Conservation (phyloP, 345 rosid species). For the Eucalyptus microcorys region DNA sequence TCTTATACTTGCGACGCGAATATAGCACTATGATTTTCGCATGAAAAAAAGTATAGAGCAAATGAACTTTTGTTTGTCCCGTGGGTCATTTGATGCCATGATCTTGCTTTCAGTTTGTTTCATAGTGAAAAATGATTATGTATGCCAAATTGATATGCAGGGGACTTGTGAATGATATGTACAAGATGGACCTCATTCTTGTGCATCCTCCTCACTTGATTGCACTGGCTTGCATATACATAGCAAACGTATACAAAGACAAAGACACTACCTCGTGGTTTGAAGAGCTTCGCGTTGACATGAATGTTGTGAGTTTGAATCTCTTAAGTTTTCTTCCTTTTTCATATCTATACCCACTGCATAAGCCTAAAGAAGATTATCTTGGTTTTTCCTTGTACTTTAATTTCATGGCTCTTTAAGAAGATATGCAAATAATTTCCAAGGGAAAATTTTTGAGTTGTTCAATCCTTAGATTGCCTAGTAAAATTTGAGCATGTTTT, state of each 20-base stretch:
- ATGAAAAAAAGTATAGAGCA: neutral
- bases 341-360: neutral
- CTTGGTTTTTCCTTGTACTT: neutral
- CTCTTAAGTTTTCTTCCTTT: neutral
- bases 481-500: neutral
- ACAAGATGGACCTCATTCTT: constrained; percentile 92
- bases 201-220: constrained; percentile 80
- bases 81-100: neutral
- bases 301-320: constrained; percentile 67
- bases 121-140: neutral
- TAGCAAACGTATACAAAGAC: constrained; percentile 64
- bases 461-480: neutral
- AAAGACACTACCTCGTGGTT: constrained; percentile 83
- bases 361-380: neutral
- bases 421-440: neutral
- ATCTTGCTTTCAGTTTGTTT: neutral
- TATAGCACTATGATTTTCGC: neutral
- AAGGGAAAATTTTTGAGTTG: neutral
- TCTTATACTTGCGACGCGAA: neutral
- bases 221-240: constrained; percentile 88
- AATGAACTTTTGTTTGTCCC: neutral
- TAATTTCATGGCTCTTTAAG: neutral
- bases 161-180: constrained; percentile 95
- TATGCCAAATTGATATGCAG: constrained; percentile 14
- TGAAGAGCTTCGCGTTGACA: constrained; percentile 94